A percentile compares a stretch with the other conserved stretches of the same genome.
Evolutionary conservation across 371 early-diverging fungal genomes (phyloP).

Genomic region (Rhizomucor pusillus): DNA sequence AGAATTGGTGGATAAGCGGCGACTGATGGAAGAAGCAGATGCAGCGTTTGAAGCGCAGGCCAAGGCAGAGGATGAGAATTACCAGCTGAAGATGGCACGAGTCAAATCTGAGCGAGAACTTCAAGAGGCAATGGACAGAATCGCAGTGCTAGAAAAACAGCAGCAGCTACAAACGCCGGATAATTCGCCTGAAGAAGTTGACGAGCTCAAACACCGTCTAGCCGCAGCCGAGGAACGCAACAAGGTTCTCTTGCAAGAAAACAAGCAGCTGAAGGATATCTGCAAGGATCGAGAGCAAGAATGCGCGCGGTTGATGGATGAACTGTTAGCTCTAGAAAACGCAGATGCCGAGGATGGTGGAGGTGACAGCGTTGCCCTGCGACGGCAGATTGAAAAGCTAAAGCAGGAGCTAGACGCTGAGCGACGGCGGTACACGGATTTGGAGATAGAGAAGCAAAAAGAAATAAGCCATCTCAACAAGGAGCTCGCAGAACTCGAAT

Average conservation of each 20-base stretch:
- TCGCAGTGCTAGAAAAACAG: background rate
- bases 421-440: slow-evolving; percentile 47
- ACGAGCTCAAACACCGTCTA: slow-evolving; percentile 1
- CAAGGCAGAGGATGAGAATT: slow-evolving; percentile 35
- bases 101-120: slow-evolving; percentile 24
- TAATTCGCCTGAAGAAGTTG: background rate
- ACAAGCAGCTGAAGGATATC: slow-evolving; percentile 52
- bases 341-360: slow-evolving; percentile 11
- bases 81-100: slow-evolving; percentile 31
- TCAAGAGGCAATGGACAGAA: slow-evolving; percentile 7
- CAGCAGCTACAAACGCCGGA: background rate
- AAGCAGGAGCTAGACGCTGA: slow-evolving; percentile 45
- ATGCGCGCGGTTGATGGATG: slow-evolving; percentile 71
- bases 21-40: slow-evolving; percentile 42
- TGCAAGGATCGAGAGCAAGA: slow-evolving; percentile 69
- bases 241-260: slow-evolving; percentile 42
- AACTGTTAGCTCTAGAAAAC: slow-evolving; percentile 45
- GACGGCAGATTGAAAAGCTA: slow-evolving; percentile 42
- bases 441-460: slow-evolving; percentile 47
- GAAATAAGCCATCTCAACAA: slow-evolving; percentile 60
- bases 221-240: slow-evolving; percentile 24
- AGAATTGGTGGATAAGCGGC: slow-evolving; percentile 36
- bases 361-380: slow-evolving; percentile 12
- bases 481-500: slow-evolving; percentile 67
- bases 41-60: slow-evolving; percentile 41